Percentiles rank a stretch among this genome's conserved stretches.
phyloP scores from a whole-genome alignment of 345 rosid genomes.

The Eutrema japonicum region DNA sequence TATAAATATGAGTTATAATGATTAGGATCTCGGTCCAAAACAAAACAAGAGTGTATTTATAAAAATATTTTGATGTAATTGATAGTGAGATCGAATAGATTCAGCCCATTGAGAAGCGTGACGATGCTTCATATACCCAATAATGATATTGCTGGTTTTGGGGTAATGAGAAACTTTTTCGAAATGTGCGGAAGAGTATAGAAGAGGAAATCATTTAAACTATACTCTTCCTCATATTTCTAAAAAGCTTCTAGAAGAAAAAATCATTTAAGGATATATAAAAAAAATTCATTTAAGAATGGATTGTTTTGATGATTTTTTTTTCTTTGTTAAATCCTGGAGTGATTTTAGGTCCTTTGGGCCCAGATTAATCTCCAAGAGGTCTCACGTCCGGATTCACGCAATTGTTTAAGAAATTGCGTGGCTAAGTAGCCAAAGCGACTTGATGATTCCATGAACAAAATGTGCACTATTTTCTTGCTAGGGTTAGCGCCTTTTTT shows the following conservation, averaged over 20 bases:
- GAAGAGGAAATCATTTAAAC: background rate
- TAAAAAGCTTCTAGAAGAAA: no score
- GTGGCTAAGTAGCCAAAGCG: no score
- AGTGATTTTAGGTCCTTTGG: no score
- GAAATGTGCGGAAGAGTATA: background rate
- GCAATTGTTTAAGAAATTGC: no score
- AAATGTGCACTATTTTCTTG: background rate
- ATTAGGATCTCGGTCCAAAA: background rate
- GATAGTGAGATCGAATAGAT: background rate
- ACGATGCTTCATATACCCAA: background rate
- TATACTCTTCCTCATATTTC: no score
- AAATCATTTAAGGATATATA: background rate
- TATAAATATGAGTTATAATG: background rate
- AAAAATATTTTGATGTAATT: background rate
- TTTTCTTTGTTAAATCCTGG: no score
- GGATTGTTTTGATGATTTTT: slow-evolving; percentile 17
- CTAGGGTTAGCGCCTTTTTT: background rate
- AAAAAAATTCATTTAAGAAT: background rate
- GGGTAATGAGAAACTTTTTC: slow-evolving; percentile 14
- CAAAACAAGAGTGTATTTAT: background rate
- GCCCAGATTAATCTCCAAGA: no score
- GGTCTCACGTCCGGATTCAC: no score
- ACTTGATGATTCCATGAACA: slow-evolving; percentile 17
- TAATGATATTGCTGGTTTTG: slow-evolving; percentile 10
- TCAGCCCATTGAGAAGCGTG: background rate